phyloP scores from a whole-genome alignment of 805 yeast species.

The Saitoella complicata region DNA sequence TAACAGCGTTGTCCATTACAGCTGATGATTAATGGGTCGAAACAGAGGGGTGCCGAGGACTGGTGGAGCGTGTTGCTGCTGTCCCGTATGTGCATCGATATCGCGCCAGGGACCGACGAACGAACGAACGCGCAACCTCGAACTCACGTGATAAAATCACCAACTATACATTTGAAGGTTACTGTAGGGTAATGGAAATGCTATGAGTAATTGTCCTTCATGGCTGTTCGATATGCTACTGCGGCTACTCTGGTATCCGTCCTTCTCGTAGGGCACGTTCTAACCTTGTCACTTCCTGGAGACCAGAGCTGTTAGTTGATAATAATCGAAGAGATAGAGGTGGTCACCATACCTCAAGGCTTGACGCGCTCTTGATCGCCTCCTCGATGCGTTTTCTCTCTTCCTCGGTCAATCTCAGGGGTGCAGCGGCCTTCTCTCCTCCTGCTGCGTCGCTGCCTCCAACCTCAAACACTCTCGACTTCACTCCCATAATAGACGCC shows the following conservation, averaged over 20 bases:
- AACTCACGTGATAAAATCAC: too few relatives aligned
- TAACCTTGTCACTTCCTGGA: conserved; percentile 47
- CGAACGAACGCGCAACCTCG: too few relatives aligned
- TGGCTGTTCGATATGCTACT: too few relatives aligned
- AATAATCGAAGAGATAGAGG: too few relatives aligned
- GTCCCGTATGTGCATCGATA: too few relatives aligned
- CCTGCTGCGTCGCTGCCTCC: conserved; percentile 19
- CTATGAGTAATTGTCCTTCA: too few relatives aligned
- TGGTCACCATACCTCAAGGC: conserved; percentile 26
- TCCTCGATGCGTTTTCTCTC: conserved; percentile 36
- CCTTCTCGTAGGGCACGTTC: conserved; percentile 38
- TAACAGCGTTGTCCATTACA: conserved; percentile 92
- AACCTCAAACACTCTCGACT: conserved; percentile 6
- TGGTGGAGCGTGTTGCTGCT: too few relatives aligned
- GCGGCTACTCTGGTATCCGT: conserved; percentile 7
- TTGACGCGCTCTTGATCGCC: conserved; percentile 45
- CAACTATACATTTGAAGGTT: too few relatives aligned
- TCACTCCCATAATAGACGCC: conserved; percentile 14
- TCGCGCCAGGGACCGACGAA: too few relatives aligned
- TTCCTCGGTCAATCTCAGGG: conserved; percentile 32
- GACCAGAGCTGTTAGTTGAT: too few relatives aligned
- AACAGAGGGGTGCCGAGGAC: too few relatives aligned
- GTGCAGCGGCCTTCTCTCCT: conserved; percentile 9
- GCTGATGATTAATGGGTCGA: conserved; percentile 18
- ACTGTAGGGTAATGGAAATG: too few relatives aligned